Evolutionary conservation across 2,329 filamentous ascomycete genomes (phyloP).

Genomic region (Colletotrichum gloeosporioides): DNA sequence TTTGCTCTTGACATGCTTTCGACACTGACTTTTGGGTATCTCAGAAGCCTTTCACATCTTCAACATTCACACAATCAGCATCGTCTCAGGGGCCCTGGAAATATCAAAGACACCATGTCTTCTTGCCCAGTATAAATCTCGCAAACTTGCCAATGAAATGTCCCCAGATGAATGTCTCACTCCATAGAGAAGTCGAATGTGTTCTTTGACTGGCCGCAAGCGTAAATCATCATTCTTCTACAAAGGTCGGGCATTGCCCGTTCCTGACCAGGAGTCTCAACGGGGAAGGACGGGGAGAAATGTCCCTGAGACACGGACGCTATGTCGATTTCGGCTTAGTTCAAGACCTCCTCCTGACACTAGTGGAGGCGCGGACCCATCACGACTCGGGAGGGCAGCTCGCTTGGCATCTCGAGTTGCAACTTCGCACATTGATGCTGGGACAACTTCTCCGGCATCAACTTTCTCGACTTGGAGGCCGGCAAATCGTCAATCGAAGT

Average conservation of each 20-base stretch:
- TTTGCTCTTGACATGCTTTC: neutral
- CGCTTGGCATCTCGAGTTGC: neutral
- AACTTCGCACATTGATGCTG: neutral
- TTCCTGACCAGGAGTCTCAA: neutral
- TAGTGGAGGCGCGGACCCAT: neutral
- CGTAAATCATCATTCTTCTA: neutral
- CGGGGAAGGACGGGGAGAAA: slow-evolving; percentile 3
- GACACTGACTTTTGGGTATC: neutral
- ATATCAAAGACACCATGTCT: neutral
- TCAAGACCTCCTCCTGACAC: neutral
- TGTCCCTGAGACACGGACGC: neutral
- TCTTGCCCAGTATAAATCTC: neutral
- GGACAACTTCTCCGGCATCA: neutral
- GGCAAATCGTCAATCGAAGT: neutral
- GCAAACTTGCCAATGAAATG: neutral
- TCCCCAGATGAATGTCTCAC: neutral
- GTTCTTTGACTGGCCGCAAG: neutral
- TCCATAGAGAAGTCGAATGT: neutral
- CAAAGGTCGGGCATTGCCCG: neutral
- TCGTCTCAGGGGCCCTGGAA: neutral
- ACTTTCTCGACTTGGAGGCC: neutral
- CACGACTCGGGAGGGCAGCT: neutral
- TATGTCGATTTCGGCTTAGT: neutral
- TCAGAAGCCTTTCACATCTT: neutral
- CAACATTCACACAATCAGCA: neutral